Evolutionary conservation across 345 rosid genomes (phyloP).

Genomic region (Sisymbrium altissimum): DNA sequence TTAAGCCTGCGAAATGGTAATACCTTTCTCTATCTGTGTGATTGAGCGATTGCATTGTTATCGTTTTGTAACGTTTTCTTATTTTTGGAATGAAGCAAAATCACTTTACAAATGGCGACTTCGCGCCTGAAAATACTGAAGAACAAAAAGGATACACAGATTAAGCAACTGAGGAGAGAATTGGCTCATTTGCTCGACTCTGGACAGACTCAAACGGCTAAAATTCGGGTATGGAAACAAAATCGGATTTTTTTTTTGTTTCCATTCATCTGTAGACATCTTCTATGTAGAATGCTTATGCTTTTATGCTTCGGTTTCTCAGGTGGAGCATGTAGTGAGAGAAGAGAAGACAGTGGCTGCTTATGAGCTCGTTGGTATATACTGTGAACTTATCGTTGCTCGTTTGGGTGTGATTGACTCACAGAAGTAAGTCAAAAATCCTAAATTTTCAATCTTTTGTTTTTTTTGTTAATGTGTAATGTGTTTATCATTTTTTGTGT

Average conservation of each 20-base stretch:
- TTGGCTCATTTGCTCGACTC: slow-evolving; percentile 74
- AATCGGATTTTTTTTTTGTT: not conserved
- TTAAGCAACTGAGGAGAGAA: slow-evolving; percentile 72
- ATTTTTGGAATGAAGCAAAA: slow-evolving; percentile 56
- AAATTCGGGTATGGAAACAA: slow-evolving; percentile 55
- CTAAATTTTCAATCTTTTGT: not conserved
- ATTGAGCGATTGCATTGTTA: not conserved
- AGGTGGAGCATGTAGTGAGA: slow-evolving; percentile 93
- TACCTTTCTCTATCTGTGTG: not conserved
- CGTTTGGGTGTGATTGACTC: slow-evolving; percentile 85
- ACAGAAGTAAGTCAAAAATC: slow-evolving; percentile 54
- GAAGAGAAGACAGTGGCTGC: slow-evolving; percentile 93
- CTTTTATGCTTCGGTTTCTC: not conserved
- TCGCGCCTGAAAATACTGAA: slow-evolving; percentile 76
- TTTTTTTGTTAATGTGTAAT: not conserved
- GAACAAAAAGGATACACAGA: slow-evolving; percentile 63
- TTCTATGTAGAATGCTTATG: not conserved
- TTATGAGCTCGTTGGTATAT: slow-evolving; percentile 73
- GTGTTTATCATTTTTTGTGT: slow-evolving; percentile 11
- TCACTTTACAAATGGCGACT: slow-evolving; percentile 59
- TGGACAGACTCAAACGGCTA: slow-evolving; percentile 79
- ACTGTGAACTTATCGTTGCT: slow-evolving; percentile 66
- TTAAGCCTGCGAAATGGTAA: slow-evolving; percentile 86
- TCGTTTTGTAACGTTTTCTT: not conserved
- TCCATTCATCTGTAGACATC: not conserved